Evolutionary conservation across 2,329 filamentous ascomycete genomes (phyloP).

Genomic region (Apiospora saccharicola): DNA sequence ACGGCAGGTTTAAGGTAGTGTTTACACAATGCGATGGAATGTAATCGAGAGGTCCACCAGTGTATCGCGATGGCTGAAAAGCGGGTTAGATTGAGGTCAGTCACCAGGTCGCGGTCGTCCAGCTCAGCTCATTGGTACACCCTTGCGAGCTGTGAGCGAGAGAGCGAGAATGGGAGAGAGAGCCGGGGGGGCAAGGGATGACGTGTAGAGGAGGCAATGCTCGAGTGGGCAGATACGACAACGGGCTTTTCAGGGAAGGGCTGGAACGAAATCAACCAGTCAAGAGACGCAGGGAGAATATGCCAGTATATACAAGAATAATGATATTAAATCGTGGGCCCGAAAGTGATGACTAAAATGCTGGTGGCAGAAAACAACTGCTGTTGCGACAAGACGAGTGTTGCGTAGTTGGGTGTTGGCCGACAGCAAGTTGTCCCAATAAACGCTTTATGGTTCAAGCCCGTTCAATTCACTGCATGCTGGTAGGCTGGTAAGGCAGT

Average conservation of each 20-base stretch:
- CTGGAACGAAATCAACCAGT: neutral
- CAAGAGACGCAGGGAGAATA: neutral
- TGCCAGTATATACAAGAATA: conserved; percentile 15
- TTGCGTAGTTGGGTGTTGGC: neutral
- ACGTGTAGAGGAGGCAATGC: conserved; percentile 20
- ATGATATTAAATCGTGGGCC: neutral
- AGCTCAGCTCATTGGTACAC: conserved; percentile 2
- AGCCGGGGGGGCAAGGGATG: conserved; percentile 23
- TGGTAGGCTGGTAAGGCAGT: neutral
- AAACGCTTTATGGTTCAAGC: conserved; percentile 21
- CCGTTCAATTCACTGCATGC: neutral
- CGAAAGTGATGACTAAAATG: neutral
- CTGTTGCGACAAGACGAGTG: conserved; percentile 2
- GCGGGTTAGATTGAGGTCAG: conserved; percentile 10
- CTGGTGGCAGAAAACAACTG: conserved; percentile 4
- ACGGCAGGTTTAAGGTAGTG: conserved; percentile 1
- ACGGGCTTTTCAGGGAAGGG: neutral
- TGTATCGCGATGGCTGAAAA: conserved; percentile 14
- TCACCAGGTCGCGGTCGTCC: neutral
- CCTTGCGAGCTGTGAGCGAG: conserved; percentile 18
- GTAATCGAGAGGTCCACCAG: conserved; percentile 7
- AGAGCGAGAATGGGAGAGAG: neutral
- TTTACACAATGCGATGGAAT: conserved; percentile 8
- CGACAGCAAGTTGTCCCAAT: conserved; percentile 7
- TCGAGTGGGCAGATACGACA: neutral